Evolutionary conservation across 805 yeast species (phyloP).

Genomic region (Candida rishiriensis): DNA sequence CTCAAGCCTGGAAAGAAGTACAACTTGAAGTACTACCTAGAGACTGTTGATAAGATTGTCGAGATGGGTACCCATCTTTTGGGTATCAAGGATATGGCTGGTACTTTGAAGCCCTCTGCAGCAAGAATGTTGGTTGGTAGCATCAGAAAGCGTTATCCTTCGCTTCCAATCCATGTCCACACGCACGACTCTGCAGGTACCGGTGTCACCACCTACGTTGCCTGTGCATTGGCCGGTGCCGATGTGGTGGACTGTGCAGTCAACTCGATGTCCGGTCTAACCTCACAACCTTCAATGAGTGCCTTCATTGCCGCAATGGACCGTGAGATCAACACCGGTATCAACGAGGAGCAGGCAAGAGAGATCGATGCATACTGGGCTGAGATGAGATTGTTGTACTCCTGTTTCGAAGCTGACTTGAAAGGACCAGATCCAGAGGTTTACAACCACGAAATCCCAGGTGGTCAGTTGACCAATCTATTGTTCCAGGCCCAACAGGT

Average conservation of each 20-base stretch:
- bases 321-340: conserved; percentile 74
- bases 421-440: conserved; percentile 99
- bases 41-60: conserved; percentile 78
- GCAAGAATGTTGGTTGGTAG: conserved; percentile 77
- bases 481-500: conserved; percentile 99
- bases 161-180: conserved; percentile 96
- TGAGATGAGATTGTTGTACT: conserved; percentile 93
- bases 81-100: conserved; percentile 99
- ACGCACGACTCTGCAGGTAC: conserved; percentile 99
- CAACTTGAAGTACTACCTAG: conserved; percentile 84
- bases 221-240: conserved; percentile 93
- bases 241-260: conserved; percentile 97
- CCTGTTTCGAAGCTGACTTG: conserved; percentile 96
- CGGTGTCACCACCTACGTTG: conserved; percentile 95
- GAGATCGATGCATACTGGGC: conserved; percentile 96
- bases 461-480: conserved; percentile 97
- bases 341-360: conserved; percentile 63
- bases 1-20: conserved; percentile 92
- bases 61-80: conserved; percentile 92
- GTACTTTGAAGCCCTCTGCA: conserved; percentile 94
- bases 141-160: conserved; percentile 82
- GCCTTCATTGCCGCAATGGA: conserved; percentile 91
- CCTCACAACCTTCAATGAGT: conserved; percentile 95
- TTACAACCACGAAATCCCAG: conserved; percentile 97
- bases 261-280: conserved; percentile 96